Evolutionary conservation across 2,329 filamentous ascomycete species (phyloP).

Genomic region (Seiridium unicorne): DNA sequence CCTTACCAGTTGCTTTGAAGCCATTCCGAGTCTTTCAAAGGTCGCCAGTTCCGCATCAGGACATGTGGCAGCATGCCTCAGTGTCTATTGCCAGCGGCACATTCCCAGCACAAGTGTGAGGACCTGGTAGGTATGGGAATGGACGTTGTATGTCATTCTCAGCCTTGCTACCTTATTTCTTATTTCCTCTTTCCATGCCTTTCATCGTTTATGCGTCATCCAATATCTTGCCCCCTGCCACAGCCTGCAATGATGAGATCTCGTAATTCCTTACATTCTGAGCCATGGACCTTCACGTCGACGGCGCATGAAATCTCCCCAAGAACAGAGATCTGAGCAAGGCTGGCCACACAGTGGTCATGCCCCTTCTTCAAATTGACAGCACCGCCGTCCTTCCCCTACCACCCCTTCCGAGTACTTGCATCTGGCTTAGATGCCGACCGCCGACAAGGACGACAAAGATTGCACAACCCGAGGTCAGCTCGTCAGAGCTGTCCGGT

Average conservation of each 20-base stretch:
- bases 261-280: constrained; percentile 7
- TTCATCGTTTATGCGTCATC: not conserved
- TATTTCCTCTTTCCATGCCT: not conserved
- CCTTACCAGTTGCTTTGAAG: not conserved
- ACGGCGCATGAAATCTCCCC: constrained; percentile 27
- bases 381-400: constrained; percentile 3
- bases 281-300: constrained; percentile 17
- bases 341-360: constrained; percentile 13
- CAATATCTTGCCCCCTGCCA: not conserved
- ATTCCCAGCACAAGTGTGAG: not conserved
- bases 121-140: not conserved
- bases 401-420: not conserved
- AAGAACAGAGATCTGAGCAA: constrained; percentile 55
- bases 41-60: not conserved
- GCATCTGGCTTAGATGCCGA: not conserved
- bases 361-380: constrained; percentile 9
- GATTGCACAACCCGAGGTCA: constrained; percentile 18
- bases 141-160: not conserved
- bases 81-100: too few species aligned
- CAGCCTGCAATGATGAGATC: constrained; percentile 26
- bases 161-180: not conserved
- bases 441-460: constrained; percentile 26
- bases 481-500: constrained; percentile 15
- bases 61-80: not conserved
- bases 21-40: too few species aligned